These are phyloP conservation scores for Cordyceps sp. DNA, from an alignment of 2,329 filamentous ascomycete species.

Conservation along the genomic window DNA sequence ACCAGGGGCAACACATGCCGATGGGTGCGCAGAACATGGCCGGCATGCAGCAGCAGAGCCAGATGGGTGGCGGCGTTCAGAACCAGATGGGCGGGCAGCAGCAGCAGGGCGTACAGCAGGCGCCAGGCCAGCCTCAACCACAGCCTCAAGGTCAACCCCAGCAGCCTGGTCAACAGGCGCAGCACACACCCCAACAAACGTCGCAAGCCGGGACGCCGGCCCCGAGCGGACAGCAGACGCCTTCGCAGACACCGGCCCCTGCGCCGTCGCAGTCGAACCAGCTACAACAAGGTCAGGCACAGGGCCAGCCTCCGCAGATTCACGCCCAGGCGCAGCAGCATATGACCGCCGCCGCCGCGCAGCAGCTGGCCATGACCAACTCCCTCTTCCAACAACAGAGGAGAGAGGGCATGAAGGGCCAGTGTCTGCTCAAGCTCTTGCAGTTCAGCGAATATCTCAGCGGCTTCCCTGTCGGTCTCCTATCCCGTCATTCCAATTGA, in stretches of 20 bases:
- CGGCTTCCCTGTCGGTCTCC: conserved; percentile 30
- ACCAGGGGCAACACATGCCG: conserved; percentile 28
- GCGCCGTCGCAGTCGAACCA: conserved; percentile 17
- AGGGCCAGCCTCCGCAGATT: conserved; percentile 14
- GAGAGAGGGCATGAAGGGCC: conserved; percentile 34
- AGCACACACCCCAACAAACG: conserved; percentile 28
- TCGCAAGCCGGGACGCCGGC: conserved; percentile 24
- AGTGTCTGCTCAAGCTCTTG: conserved; percentile 41
- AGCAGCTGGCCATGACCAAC: conserved; percentile 18
- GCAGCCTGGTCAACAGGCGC: conserved; percentile 10
- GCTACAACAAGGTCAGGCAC: conserved; percentile 15
- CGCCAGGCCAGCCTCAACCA: conserved; percentile 14
- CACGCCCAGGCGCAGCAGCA: conserved; percentile 13
- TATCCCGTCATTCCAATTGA: neutral
- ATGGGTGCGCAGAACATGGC: conserved; percentile 31
- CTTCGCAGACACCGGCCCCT: conserved; percentile 26
- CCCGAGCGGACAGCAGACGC: conserved; percentile 27
- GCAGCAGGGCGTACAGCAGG: conserved; percentile 8
- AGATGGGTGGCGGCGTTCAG: conserved; percentile 5
- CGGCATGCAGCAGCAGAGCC: conserved; percentile 15
- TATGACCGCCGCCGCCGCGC: conserved; percentile 15
- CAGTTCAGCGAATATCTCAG: conserved; percentile 48
- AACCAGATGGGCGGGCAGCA: conserved; percentile 6
- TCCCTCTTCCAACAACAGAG: conserved; percentile 27
- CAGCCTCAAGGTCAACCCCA: conserved; percentile 21